Base-by-base conservation (phyloP, 495 filamentous ascomycete genomes). In the Talaromyces trachyspermus region DNA sequence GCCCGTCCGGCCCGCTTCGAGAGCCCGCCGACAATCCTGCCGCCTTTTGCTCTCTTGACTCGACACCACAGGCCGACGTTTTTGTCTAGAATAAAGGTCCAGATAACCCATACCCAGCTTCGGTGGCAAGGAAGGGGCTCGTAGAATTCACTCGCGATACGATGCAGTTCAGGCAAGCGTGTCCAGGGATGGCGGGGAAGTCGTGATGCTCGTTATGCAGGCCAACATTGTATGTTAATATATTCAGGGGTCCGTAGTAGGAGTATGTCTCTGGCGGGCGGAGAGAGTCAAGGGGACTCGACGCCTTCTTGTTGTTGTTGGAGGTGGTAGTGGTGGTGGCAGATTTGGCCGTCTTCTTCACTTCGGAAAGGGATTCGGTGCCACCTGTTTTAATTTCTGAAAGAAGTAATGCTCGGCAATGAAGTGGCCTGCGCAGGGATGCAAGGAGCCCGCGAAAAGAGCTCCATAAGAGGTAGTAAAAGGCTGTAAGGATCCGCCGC, bases 381-480 rank as follows among this genome's bases (percentile, higher is more conserved):
- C 79, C 79, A 19, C 72, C 68, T 1, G 72, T 60, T 9, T 76
- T 66, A 12, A 80, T 72, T 23, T 83, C 78, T 37, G 85, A 83
- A 97, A 96, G 52, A 99, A 88, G 74, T 99, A 99, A 76, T 99
- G 94, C 68, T 99, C 94, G 49, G 92, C 89, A 65, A 98, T 97
- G 74, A 99, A 99, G 66, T 99, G 94, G 11, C 87, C 94, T 0
- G 94, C 94, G 43, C 89, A 91, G 5, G 94, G 94, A 65, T 99
- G 94, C 35, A 99, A 75, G 18, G 80, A 86, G 23, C 94, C 94
- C 2, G 94, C 94, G 76, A 78, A 99, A 99, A 41, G 85, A 89
- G 51, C 81, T 89, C 36, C 88, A 63, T 5, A 97, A 66, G 30
- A 97, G 64, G 70, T 99, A 99, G 44, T 76, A 71, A 44, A 53